These are phyloP conservation scores for Annulohypoxylon stygium DNA, from an alignment of 495 filamentous ascomycete genomes.

Conservation along the genomic window DNA sequence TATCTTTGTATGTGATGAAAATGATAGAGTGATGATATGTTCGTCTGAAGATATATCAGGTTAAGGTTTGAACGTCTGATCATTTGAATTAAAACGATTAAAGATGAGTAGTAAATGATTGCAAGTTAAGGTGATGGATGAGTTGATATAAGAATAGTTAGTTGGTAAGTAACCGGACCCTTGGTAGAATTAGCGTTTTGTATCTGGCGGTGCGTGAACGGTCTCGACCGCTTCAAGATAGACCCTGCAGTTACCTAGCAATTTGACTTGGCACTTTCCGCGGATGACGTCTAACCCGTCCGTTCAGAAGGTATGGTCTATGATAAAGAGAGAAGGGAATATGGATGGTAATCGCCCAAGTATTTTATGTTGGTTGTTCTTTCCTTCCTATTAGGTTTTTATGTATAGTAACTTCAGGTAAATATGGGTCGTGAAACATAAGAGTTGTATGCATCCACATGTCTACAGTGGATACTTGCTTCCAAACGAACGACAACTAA, in stretches of 20 bases:
- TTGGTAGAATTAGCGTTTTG: conserved; percentile 29
- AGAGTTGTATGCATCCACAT: conserved; percentile 9
- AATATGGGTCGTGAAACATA: conserved; percentile 23
- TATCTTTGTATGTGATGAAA: not conserved
- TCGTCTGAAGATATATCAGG: not conserved
- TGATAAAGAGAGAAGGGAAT: not conserved
- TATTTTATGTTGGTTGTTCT: conserved; percentile 7
- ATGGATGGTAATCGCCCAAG: not conserved
- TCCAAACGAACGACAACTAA: conserved; percentile 6
- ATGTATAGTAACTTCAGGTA: conserved; percentile 13
- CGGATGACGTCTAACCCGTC: too few relatives aligned
- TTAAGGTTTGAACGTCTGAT: not conserved
- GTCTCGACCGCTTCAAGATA: conserved; percentile 9
- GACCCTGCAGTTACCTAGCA: conserved; percentile 4
- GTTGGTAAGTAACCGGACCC: conserved; percentile 2
- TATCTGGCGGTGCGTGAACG: conserved; percentile 16
- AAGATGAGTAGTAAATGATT: not conserved
- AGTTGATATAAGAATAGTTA: not conserved
- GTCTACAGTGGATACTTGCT: conserved; percentile 7
- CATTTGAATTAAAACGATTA: not conserved
- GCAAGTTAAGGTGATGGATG: not conserved
- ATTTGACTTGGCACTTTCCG: not conserved
- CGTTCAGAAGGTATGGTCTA: not conserved
- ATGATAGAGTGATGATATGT: not conserved
- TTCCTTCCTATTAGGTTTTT: conserved; percentile 9